Conservation (phyloP, 257 asterid species). For the Haberlea rhodopensis region DNA sequence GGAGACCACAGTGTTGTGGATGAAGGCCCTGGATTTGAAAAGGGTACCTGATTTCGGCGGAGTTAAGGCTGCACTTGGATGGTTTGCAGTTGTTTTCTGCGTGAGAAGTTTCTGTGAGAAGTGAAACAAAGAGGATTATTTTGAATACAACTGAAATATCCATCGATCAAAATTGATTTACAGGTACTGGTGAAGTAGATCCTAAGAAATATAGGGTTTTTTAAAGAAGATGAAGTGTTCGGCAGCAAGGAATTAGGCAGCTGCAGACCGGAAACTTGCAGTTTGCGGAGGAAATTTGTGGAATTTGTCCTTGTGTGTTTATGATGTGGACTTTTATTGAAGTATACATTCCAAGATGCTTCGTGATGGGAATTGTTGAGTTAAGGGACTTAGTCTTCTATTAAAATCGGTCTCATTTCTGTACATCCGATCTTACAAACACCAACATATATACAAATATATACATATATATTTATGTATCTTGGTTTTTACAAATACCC, state of each 20-base stretch:
- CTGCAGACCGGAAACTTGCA: slow-evolving; percentile 10
- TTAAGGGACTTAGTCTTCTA: too few relatives aligned
- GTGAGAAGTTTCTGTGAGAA: slow-evolving; percentile 20
- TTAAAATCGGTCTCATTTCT: too few relatives aligned
- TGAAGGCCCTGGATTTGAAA: slow-evolving; percentile 24
- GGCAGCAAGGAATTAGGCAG: slow-evolving; percentile 18
- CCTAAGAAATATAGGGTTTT: neutral
- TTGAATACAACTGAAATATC: slow-evolving; percentile 14
- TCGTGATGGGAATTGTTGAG: too few relatives aligned
- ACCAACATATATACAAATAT: too few relatives aligned
- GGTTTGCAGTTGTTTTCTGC: slow-evolving; percentile 17
- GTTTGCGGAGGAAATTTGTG: slow-evolving; percentile 6
- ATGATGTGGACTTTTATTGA: too few relatives aligned
- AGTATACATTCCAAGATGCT: too few relatives aligned
- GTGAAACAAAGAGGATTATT: slow-evolving; percentile 18
- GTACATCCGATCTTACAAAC: too few relatives aligned
- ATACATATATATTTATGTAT: too few relatives aligned
- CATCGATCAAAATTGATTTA: slow-evolving; percentile 15
- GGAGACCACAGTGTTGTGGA: slow-evolving; percentile 18
- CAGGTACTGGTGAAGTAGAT: neutral
- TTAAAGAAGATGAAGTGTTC: slow-evolving; percentile 25
- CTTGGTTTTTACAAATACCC: too few relatives aligned
- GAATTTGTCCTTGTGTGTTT: too few relatives aligned
- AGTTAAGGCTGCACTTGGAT: slow-evolving; percentile 9
- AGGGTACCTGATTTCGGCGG: slow-evolving; percentile 29